These are phyloP conservation scores for Phtheirospermum japonicum DNA, from an alignment of 257 asterid genomes.

Conservation along the genomic window DNA sequence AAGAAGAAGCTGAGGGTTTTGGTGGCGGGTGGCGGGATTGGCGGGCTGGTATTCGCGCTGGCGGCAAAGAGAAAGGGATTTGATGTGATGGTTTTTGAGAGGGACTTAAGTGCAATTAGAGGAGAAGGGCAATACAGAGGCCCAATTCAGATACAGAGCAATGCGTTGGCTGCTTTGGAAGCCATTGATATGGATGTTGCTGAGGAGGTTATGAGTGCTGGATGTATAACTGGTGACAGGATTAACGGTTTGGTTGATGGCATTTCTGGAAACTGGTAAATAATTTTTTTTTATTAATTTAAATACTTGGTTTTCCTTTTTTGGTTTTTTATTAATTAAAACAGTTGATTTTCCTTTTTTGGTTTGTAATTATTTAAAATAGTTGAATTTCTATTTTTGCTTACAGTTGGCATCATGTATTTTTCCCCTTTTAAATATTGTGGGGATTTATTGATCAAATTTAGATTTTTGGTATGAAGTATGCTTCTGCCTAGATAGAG, in stretches of 20 bases:
- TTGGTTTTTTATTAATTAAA: too few relatives aligned
- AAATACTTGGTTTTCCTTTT: not conserved
- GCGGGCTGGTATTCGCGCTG: constrained; percentile 85
- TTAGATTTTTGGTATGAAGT: not conserved
- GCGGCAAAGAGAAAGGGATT: constrained; percentile 87
- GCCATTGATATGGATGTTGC: constrained; percentile 92
- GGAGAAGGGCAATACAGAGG: constrained; percentile 98
- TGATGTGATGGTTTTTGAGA: constrained; percentile 92
- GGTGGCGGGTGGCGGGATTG: constrained; percentile 98
- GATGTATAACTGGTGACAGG: constrained; percentile 92
- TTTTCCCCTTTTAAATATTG: too few relatives aligned
- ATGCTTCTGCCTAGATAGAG: not conserved
- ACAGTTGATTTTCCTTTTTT: too few relatives aligned
- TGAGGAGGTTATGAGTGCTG: constrained; percentile 66
- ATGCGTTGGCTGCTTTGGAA: constrained; percentile 91
- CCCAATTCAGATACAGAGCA: constrained; percentile 94
- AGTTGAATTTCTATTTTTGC: too few relatives aligned
- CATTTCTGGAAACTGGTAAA: constrained; percentile 77
- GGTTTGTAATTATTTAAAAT: too few relatives aligned
- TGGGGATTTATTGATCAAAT: too few relatives aligned
- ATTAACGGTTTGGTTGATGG: constrained; percentile 94
- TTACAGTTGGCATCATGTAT: too few relatives aligned
- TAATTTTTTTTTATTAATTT: not conserved
- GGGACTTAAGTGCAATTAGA: constrained; percentile 89
- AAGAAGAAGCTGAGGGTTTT: constrained; percentile 64